phyloP scores from a whole-genome alignment of 192 early-diverging fungal genomes.

The Backusella circina region DNA sequence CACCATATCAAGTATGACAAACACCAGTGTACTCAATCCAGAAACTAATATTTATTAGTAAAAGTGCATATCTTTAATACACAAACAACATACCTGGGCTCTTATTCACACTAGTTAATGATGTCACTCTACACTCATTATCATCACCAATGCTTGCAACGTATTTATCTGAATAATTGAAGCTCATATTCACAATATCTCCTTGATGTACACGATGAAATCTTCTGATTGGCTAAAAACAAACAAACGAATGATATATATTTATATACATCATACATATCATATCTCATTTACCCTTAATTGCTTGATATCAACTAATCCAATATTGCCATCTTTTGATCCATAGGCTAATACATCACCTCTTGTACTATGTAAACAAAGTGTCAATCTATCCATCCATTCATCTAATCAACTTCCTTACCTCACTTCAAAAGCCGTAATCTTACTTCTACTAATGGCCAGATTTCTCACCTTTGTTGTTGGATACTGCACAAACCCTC shows the following conservation, averaged over 20 bases:
- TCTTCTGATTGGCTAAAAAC: neutral
- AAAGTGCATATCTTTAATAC: too few relatives aligned
- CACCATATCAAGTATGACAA: neutral
- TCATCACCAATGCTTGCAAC: conserved; percentile 7
- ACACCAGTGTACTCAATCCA: neutral
- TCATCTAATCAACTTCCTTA: neutral
- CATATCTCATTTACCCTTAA: conserved; percentile 5
- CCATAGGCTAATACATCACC: conserved; percentile 17
- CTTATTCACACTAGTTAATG: neutral
- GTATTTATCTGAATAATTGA: neutral
- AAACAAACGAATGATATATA: neutral
- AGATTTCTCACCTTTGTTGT: neutral
- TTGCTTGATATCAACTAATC: conserved; percentile 3
- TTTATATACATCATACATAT: neutral
- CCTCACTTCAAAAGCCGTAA: conserved; percentile 1
- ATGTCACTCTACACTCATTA: neutral
- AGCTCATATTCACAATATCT: neutral
- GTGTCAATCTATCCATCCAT: too few relatives aligned
- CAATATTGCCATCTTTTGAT: neutral
- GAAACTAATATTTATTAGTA: too few relatives aligned
- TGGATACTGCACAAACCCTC: conserved; percentile 1
- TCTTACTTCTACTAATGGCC: conserved; percentile 9
- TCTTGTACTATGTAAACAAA: neutral
- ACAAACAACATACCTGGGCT: neutral
- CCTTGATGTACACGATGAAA: neutral